A percentile compares a stretch with the other conserved stretches of the same genome.
These are phyloP conservation scores for Macrophomina tecta DNA, from an alignment of 2,329 filamentous ascomycete species.

Conservation along the genomic window DNA sequence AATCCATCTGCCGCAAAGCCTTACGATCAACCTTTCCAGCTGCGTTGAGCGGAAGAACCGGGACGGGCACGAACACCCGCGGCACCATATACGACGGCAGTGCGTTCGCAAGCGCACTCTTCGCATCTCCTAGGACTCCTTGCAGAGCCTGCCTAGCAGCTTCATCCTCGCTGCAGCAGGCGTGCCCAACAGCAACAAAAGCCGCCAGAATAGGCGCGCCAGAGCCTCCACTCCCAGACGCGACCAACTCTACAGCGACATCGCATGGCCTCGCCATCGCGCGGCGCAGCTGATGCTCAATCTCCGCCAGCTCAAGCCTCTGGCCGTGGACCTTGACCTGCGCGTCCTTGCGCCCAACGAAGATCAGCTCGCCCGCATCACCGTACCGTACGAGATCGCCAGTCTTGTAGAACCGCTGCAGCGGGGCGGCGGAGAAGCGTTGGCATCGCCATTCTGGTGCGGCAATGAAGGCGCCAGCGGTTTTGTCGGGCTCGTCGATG, in stretches of 20 bases:
- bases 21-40: conserved; percentile 45
- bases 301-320: conserved; percentile 13
- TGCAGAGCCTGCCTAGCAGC: not conserved
- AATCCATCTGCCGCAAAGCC: conserved; percentile 1
- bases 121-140: not conserved
- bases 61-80: conserved; percentile 45
- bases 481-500: conserved; percentile 41
- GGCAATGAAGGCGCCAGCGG: conserved; percentile 39
- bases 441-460: conserved; percentile 6
- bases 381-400: conserved; percentile 36
- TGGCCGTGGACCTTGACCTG: conserved; percentile 8
- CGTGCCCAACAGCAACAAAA: not conserved
- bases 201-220: not conserved
- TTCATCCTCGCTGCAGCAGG: not conserved
- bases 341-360: conserved; percentile 42
- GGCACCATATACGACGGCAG: conserved; percentile 50
- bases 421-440: not conserved
- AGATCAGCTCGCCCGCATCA: conserved; percentile 41
- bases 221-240: conserved; percentile 45
- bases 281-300: conserved; percentile 34
- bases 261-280: conserved; percentile 34
- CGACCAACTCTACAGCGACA: conserved; percentile 7
- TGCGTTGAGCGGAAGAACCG: conserved; percentile 41
- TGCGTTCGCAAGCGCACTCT: conserved; percentile 22
- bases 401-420: conserved; percentile 6